These are phyloP conservation scores for Agaricus subrufescens DNA, from an alignment of 768 basidiomycete genomes.

Conservation along the genomic window DNA sequence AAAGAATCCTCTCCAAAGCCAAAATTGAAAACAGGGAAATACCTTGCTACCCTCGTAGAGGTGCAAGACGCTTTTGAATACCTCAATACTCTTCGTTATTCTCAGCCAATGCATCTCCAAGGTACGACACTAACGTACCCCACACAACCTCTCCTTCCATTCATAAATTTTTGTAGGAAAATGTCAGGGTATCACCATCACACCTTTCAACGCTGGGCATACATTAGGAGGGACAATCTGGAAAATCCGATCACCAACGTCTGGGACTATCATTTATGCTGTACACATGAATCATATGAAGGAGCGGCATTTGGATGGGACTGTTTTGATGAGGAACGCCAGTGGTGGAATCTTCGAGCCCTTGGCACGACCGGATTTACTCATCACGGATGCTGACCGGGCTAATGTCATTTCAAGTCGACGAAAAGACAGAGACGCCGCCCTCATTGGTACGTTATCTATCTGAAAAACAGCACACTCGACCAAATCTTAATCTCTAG, in stretches of 20 bases:
- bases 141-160: neutral
- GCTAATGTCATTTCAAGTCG: slow-evolving; percentile 80
- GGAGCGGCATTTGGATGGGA: slow-evolving; percentile 93
- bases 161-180: slow-evolving; percentile 48
- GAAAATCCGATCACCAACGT: slow-evolving; percentile 97
- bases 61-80: slow-evolving; percentile 92
- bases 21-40: slow-evolving; percentile 42
- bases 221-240: slow-evolving; percentile 95
- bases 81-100: slow-evolving; percentile 89
- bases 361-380: slow-evolving; percentile 82
- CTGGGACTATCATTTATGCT: slow-evolving; percentile 93
- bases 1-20: slow-evolving; percentile 6
- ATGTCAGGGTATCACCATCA: slow-evolving; percentile 90
- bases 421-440: slow-evolving; percentile 85
- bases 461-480: neutral
- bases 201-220: slow-evolving; percentile 93
- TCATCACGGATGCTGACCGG: slow-evolving; percentile 91
- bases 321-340: slow-evolving; percentile 73
- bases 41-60: slow-evolving; percentile 74
- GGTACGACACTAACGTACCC: slow-evolving; percentile 39
- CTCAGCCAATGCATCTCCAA: slow-evolving; percentile 92
- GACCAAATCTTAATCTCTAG: slow-evolving; percentile 33
- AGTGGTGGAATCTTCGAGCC: slow-evolving; percentile 83
- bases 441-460: slow-evolving; percentile 66
- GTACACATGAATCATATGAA: slow-evolving; percentile 95